Base-by-base conservation (phyloP, 1,139 yeast genomes). In the Geotrichum siamense region DNA sequence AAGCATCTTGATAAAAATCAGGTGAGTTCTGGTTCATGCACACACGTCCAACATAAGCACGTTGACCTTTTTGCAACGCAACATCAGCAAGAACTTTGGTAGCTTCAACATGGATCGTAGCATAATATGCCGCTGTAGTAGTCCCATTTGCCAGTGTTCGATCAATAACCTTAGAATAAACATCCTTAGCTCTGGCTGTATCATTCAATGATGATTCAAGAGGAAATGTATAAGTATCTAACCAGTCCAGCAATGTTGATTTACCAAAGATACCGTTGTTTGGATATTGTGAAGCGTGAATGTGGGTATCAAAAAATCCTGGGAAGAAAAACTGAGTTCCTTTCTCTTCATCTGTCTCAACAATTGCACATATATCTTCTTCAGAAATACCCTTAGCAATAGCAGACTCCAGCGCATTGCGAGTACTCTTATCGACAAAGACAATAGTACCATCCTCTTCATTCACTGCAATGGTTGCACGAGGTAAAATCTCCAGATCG, bases 221-320 rank as follows among this genome's bases (percentile, higher is more conserved):
- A 0, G 96, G 94, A 68, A 89, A 91, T 0, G 98, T 91, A 60
- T 85, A 87, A 19, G 74, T 76, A 29, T 77, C 74, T 40, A 91
- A 71, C 98, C 98, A 91, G 52, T 89, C 94, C 44, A 91, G 69
- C 42, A 91, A 69, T 1, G 94, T 93, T 1, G 84, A 70, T 50
- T 82, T 84, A 38, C 94, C 87, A 50, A 94, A 93, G 32, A 91
- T 77, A 1, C 97, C 97, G 40, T 77, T 72, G 61, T 91, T 91
- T n/a, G 97, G 96, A 60, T 78, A 91, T 64, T 91, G 98, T 3
- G 97, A 82, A 0, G 97, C 96, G 61, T 91, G 98, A 49, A 87
- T 86, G 60, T 91, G 98, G 1, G 97, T 87, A 58, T 91, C 98
- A 12, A 91, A 69, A 55, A 91, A 87, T 1, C 98, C 98, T 0